A percentile compares a stretch with the other conserved stretches of the same genome.
phyloP scores from a whole-genome alignment of 345 rosid species.

The Pugionium cornutum region DNA sequence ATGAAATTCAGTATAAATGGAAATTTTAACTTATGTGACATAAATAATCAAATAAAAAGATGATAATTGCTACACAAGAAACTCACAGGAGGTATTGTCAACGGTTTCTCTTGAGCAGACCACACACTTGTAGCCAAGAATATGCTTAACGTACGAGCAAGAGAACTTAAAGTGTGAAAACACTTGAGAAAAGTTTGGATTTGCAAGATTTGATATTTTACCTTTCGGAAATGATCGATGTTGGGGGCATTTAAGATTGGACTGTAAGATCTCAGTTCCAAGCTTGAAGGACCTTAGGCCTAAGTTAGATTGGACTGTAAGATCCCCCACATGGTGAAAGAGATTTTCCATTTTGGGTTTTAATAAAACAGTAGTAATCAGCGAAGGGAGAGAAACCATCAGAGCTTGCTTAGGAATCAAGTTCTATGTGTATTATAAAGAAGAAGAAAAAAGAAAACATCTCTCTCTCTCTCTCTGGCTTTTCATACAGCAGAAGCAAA shows the following conservation, averaged over 20 bases:
- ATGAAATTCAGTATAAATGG: no score
- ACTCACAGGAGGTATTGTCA: not conserved
- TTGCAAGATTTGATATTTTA: no score
- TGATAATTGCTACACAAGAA: not conserved
- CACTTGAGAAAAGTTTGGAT: not conserved
- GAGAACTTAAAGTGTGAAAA: not conserved
- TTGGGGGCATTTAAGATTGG: no score
- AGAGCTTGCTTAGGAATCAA: conserved; percentile 43
- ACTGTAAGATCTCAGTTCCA: no score
- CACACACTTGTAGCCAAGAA: not conserved
- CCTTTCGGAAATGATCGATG: no score
- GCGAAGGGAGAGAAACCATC: conserved; percentile 1
- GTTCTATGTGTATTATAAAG: conserved; percentile 20
- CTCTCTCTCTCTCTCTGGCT: conserved; percentile 26
- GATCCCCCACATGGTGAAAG: conserved; percentile 4
- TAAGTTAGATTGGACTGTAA: no score
- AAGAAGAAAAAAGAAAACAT: no score
- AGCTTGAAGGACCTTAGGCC: no score
- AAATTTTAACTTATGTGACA: not conserved
- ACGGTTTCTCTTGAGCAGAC: not conserved
- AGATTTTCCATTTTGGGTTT: conserved; percentile 1
- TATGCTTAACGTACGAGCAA: not conserved
- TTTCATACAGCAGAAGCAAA: conserved; percentile 39
- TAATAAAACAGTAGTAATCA: not conserved
- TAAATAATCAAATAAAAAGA: not conserved